A percentile compares a stretch with the other conserved stretches of the same genome.
phyloP scores from a whole-genome alignment of 2,329 filamentous ascomycete genomes.

The Fusarium austroafricanum region DNA sequence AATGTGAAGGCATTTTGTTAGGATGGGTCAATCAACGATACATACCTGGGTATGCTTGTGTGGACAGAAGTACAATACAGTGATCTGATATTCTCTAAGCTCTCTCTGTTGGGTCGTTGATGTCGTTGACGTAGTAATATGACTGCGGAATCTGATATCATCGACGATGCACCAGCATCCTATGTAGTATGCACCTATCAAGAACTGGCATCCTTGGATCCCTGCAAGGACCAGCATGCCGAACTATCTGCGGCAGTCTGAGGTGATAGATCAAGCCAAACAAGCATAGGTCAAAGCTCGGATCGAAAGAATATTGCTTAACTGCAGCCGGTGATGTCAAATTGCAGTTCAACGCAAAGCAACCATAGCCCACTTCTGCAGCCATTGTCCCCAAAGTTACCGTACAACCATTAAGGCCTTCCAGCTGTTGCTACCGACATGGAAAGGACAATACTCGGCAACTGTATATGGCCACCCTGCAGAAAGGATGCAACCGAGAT shows the following conservation, averaged over 20 bases:
- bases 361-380: background rate
- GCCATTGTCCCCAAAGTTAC: background rate
- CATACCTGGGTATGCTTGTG: too few relatives aligned
- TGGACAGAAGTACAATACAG: background rate
- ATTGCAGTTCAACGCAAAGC: background rate
- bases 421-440: background rate
- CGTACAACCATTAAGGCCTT: background rate
- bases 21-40: background rate
- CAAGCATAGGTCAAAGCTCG: constrained; percentile 12
- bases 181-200: background rate
- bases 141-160: background rate
- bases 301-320: constrained; percentile 7
- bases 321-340: background rate
- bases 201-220: background rate
- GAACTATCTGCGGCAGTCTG: constrained; percentile 14
- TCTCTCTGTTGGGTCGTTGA: background rate
- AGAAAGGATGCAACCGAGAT: background rate
- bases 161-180: background rate
- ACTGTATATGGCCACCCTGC: background rate
- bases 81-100: background rate
- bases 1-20: background rate
- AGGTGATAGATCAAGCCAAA: constrained; percentile 26
- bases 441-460: background rate
- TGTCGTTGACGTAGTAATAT: background rate
- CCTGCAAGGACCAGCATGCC: constrained; percentile 4